Evolutionary conservation across 1,139 yeast species (phyloP).

Genomic region (Kazachstania sp.): DNA sequence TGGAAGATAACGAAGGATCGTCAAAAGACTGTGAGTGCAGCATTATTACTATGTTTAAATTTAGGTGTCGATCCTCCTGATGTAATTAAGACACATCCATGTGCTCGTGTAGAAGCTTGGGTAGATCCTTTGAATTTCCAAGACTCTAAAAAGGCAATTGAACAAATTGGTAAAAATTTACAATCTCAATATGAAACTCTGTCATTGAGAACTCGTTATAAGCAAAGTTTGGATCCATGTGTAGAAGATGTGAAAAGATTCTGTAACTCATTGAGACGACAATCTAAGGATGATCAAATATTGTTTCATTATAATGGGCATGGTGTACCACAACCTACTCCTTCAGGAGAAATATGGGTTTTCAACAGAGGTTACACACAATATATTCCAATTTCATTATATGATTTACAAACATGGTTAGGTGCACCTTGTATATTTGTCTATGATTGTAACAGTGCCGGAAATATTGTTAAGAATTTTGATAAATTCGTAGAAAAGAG

Average conservation of each 20-base stretch:
- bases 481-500: conserved; percentile 86
- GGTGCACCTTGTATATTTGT: conserved; percentile 97
- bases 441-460: conserved; percentile 92
- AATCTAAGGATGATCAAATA: conserved; percentile 85
- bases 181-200: conserved; percentile 86
- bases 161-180: conserved; percentile 78
- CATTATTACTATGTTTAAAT: conserved; percentile 79
- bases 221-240: conserved; percentile 86
- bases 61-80: conserved; percentile 98
- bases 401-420: conserved; percentile 91
- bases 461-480: conserved; percentile 84
- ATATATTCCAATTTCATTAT: conserved; percentile 88
- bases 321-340: conserved; percentile 97
- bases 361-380: conserved; percentile 95
- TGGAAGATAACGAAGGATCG: conserved; percentile 90
- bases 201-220: conserved; percentile 79
- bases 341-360: conserved; percentile 98
- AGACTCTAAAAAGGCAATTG: conserved; percentile 87
- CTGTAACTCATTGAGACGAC: conserved; percentile 78
- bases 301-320: conserved; percentile 96
- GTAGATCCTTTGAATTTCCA: conserved; percentile 78
- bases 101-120: conserved; percentile 91
- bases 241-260: conserved; percentile 93
- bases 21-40: conserved; percentile 92
- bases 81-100: conserved; percentile 84